Base-by-base conservation (phyloP, 306 rosid genomes). In the Prunus mira region DNA sequence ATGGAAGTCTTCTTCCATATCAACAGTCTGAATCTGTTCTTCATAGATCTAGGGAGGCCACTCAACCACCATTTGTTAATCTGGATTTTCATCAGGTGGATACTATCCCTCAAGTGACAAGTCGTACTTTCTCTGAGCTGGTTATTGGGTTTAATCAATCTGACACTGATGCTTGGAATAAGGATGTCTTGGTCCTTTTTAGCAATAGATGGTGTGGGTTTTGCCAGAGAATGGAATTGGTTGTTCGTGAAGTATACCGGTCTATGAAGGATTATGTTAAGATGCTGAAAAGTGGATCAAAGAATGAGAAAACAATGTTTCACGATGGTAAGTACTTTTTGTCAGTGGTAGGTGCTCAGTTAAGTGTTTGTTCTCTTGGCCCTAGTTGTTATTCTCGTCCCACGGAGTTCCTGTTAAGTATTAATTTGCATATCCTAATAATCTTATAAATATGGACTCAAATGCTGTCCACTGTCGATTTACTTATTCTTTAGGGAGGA, bases 151-250 rank as follows among this genome's bases (percentile, higher is more conserved):
- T 76, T 77, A 89, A 90, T 81, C 84, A 76, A 75, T 92, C 97
- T 67, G 82, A 82, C 83, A 75, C 83, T 45, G 78, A 82, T 84
- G 86, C 89, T 32, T 84, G 87, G 93, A 80, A 83, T 76, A 83
- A 85, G 85, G 98, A 95, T 92, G 93, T 90, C 74, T 68, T 92
- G 89, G 97, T 95, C 78, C 83, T 95, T 77, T 92, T 95, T 83
- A 90, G 96, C 92, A 87, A 95, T 79, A 92, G 83, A 78, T 95
- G 98, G 97, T 95, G 98, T 79, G 96, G 92, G 52, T 90, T 87
- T 85, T 92, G 97, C 84, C 96, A 90, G 78, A 88, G 97, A 84
- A 95, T 88, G 91, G 98, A 92, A 76, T 69, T 92, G 78, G 85
- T 89, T 86, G 89, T 95, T 62, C 86, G 89, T 25, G 98, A 95